These are phyloP conservation scores for Pharnaceum exiguum DNA, from an alignment of 148 eudicot genomes.

Conservation along the genomic window DNA sequence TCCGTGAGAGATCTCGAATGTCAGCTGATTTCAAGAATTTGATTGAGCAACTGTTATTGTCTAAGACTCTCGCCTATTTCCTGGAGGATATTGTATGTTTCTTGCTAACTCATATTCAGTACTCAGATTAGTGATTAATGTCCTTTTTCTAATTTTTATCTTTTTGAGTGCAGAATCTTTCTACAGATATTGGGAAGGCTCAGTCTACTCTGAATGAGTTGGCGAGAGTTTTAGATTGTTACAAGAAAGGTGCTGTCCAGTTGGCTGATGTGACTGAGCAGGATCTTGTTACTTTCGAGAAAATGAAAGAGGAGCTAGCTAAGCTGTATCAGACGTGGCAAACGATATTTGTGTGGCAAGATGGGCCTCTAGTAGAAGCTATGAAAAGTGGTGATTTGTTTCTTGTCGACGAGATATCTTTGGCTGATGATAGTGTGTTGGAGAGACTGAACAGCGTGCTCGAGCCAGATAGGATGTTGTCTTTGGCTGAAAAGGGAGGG, in stretches of 20 bases:
- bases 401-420: constrained; percentile 96
- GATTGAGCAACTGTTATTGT: constrained; percentile 48
- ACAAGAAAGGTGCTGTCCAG: constrained; percentile 35
- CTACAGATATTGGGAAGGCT: constrained; percentile 66
- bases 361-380: constrained; percentile 92
- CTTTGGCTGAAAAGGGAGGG: constrained; percentile 98
- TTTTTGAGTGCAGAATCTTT: constrained; percentile 47
- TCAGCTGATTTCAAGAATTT: constrained; percentile 53
- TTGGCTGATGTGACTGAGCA: constrained; percentile 37
- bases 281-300: constrained; percentile 46
- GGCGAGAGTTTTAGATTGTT: constrained; percentile 39
- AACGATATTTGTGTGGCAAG: constrained; percentile 89
- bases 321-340: constrained; percentile 79
- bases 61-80: constrained; percentile 40
- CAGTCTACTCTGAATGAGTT: constrained; percentile 49
- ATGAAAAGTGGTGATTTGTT: constrained; percentile 85
- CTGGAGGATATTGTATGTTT: constrained; percentile 47
- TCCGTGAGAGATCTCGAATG: constrained; percentile 74
- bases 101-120: neutral
- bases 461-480: constrained; percentile 95
- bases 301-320: constrained; percentile 33
- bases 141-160: neutral
- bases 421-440: constrained; percentile 97
- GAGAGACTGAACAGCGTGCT: constrained; percentile 95
- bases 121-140: neutral